phyloP scores from a whole-genome alignment of 2,329 filamentous ascomycete species.

The Beauveria sp. region DNA sequence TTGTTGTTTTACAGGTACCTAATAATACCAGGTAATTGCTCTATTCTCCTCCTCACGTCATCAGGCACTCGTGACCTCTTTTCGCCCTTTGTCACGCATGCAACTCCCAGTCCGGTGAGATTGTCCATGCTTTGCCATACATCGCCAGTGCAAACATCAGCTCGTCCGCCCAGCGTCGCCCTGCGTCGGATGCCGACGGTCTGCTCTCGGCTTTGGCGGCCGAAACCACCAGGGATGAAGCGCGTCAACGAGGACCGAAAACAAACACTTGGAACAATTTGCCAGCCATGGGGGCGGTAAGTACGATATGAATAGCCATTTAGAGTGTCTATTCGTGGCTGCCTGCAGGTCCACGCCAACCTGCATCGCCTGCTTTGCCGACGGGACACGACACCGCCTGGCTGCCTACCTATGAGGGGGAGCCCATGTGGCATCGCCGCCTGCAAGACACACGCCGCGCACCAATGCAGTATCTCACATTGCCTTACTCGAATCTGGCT shows the following conservation, averaged over 20 bases:
- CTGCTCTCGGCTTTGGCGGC: not conserved
- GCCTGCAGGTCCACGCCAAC: not conserved
- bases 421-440: slow-evolving; percentile 2
- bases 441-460: not conserved
- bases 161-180: not conserved
- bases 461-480: not conserved
- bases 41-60: slow-evolving; percentile 3
- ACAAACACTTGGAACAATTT: too few species aligned
- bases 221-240: not conserved
- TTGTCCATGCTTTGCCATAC: not conserved
- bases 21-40: not conserved
- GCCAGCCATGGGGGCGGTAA: not conserved
- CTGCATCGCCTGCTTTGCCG: not conserved
- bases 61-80: slow-evolving; percentile 6
- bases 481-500: not conserved
- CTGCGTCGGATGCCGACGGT: not conserved
- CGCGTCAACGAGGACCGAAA: not conserved
- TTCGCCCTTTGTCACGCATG: not conserved
- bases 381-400: not conserved
- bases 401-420: not conserved
- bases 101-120: not conserved
- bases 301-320: not conserved
- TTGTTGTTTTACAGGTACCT: not conserved
- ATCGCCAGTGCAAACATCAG: not conserved
- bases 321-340: not conserved